Conservation (phyloP, 306 rosid genomes). For the Sphenostylis stenocarpa region DNA sequence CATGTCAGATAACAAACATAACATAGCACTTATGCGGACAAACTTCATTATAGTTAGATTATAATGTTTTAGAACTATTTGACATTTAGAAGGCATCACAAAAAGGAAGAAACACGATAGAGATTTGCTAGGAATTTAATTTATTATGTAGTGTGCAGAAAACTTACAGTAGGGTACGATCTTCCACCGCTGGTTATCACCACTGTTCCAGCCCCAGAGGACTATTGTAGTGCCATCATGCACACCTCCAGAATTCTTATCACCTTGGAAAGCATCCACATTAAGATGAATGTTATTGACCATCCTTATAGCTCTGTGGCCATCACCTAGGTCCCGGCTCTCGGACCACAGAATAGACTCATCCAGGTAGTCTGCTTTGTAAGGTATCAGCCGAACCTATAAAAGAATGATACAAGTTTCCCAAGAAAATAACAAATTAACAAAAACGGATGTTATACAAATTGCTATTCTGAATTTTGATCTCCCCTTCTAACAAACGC, state of each 20-base stretch:
- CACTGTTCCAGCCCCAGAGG: conserved; percentile 77
- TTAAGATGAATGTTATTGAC: conserved; percentile 71
- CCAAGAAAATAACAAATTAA: background rate
- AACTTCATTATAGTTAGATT: background rate
- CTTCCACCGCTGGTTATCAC: conserved; percentile 85
- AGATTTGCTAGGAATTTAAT: background rate
- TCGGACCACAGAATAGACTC: conserved; percentile 80
- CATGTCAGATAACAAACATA: background rate
- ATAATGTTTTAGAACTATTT: background rate
- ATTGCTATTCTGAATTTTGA: background rate
- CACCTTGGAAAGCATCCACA: conserved; percentile 83
- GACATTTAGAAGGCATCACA: conserved; percentile 7
- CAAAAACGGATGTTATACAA: background rate
- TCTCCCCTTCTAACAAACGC: background rate
- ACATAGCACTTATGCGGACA: too few relatives aligned
- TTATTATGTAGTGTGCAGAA: background rate
- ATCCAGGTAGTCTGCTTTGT: conserved; percentile 63
- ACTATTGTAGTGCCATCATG: conserved; percentile 76
- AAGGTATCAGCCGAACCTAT: conserved; percentile 66
- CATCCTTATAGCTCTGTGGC: conserved; percentile 75
- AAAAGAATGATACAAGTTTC: conserved; percentile 13
- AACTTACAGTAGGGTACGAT: conserved; percentile 72
- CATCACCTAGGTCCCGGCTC: conserved; percentile 68
- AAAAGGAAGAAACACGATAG: background rate
- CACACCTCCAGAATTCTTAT: conserved; percentile 78